Conservation (phyloP, 768 basidiomycete genomes). For the Lactifluus piperatus region DNA sequence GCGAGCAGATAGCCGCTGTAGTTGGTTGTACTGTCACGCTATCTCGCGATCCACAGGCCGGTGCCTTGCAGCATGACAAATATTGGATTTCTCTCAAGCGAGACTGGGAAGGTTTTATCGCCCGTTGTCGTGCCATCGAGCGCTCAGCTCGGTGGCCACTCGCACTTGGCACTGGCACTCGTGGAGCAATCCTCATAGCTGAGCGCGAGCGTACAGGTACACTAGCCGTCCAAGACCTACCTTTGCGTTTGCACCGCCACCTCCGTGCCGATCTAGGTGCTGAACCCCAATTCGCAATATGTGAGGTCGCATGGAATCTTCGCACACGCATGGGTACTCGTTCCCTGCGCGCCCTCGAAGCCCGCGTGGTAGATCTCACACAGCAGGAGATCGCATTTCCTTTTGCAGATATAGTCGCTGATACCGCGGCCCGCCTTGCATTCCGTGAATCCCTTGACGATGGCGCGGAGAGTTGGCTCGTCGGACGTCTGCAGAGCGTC, state of each 20-base stretch:
- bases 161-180: conserved; percentile 42
- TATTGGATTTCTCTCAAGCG: conserved; percentile 81
- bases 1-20: conserved; percentile 70
- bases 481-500: conserved; percentile 48
- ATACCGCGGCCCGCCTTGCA: conserved; percentile 46
- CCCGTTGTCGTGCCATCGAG: conserved; percentile 85
- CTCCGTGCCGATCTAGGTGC: conserved; percentile 37
- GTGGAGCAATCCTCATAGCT: conserved; percentile 46
- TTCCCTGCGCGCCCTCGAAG: conserved; percentile 38
- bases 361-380: conserved; percentile 49
- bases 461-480: conserved; percentile 51
- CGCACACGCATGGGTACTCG: conserved; percentile 41
- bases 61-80: conserved; percentile 64
- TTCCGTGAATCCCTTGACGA: conserved; percentile 53
- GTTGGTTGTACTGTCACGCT: conserved; percentile 82
- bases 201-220: conserved; percentile 72
- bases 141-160: conserved; percentile 78
- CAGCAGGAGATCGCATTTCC: conserved; percentile 76
- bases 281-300: conserved; percentile 46
- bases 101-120: conserved; percentile 95
- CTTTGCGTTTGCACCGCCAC: conserved; percentile 47
- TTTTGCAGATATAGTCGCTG: conserved; percentile 63
- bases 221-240: conserved; percentile 56
- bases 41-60: conserved; percentile 65
- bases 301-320: conserved; percentile 57